phyloP scores from a whole-genome alignment of 768 basidiomycete genomes.

The Mycena vulgaris region DNA sequence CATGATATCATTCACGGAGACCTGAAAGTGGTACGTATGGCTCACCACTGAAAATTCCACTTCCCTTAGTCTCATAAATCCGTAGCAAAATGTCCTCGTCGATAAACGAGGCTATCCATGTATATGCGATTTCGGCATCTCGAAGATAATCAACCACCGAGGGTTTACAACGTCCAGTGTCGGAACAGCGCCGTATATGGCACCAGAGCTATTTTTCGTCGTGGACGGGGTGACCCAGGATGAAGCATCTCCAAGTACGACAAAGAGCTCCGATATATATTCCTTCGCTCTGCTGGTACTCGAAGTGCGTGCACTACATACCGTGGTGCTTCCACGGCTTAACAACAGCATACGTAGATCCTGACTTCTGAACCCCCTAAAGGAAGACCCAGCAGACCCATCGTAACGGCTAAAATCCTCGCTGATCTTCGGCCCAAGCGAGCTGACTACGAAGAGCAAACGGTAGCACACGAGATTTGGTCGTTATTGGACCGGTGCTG shows the following conservation, averaged over 20 bases:
- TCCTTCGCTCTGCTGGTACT: conserved; percentile 29
- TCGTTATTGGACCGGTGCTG: conserved; percentile 12
- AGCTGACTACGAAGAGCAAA: not conserved
- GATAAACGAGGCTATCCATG: conserved; percentile 34
- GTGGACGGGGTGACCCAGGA: not conserved
- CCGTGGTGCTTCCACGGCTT: not conserved
- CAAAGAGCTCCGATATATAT: conserved; percentile 30
- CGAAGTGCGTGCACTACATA: conserved; percentile 16
- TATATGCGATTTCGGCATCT: conserved; percentile 44
- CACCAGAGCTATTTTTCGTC: conserved; percentile 29
- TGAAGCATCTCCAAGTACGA: not conserved
- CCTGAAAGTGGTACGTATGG: conserved; percentile 1
- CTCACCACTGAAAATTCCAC: no score
- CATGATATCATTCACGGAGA: conserved; percentile 12
- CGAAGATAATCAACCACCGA: conserved; percentile 23
- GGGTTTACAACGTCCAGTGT: conserved; percentile 29
- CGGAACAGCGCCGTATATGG: conserved; percentile 32
- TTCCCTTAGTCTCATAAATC: not conserved
- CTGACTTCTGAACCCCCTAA: conserved; percentile 18
- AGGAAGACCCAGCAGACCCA: conserved; percentile 15
- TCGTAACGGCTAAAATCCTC: conserved; percentile 5
- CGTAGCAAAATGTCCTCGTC: conserved; percentile 44
- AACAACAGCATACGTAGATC: conserved; percentile 1
- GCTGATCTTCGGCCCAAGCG: conserved; percentile 9
- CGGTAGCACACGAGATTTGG: conserved; percentile 1